A percentile compares a stretch with the other conserved stretches of the same genome.
These are phyloP conservation scores for Tylopilus balloui DNA, from an alignment of 768 basidiomycete genomes.

Conservation along the genomic window DNA sequence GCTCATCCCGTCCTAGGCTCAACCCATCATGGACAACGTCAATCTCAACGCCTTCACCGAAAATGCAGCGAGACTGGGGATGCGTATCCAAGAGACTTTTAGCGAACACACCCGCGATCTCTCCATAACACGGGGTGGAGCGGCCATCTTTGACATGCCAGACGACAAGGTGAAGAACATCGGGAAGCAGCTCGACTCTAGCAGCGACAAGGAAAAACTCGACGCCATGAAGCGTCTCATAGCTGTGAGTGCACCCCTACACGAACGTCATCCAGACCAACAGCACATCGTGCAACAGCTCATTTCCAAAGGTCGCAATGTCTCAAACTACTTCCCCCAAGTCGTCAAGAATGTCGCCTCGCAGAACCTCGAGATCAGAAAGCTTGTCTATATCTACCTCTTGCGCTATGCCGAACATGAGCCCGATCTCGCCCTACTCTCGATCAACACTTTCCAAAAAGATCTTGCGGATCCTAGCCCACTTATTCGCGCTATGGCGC, in stretches of 20 bases:
- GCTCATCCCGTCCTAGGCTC: slow-evolving; percentile 3
- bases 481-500: slow-evolving; percentile 92
- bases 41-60: slow-evolving; percentile 51
- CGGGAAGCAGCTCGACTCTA: slow-evolving; percentile 81
- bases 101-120: slow-evolving; percentile 78
- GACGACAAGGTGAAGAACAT: slow-evolving; percentile 86
- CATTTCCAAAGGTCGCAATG: slow-evolving; percentile 88
- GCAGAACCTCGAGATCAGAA: slow-evolving; percentile 87
- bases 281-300: slow-evolving; percentile 44
- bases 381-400: slow-evolving; percentile 97
- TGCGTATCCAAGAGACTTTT: slow-evolving; percentile 78
- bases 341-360: slow-evolving; percentile 98
- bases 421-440: slow-evolving; percentile 90
- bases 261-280: not conserved
- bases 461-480: slow-evolving; percentile 91
- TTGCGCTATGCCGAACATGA: slow-evolving; percentile 89
- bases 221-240: slow-evolving; percentile 95
- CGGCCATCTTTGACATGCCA: slow-evolving; percentile 57
- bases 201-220: slow-evolving; percentile 82
- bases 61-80: slow-evolving; percentile 79
- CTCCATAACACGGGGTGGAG: slow-evolving; percentile 48
- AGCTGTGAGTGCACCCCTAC: slow-evolving; percentile 55
- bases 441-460: slow-evolving; percentile 98
- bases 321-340: slow-evolving; percentile 91
- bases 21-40: slow-evolving; percentile 30